phyloP scores from a whole-genome alignment of 2,329 filamentous ascomycete species.

The Fusarium subtropicale region DNA sequence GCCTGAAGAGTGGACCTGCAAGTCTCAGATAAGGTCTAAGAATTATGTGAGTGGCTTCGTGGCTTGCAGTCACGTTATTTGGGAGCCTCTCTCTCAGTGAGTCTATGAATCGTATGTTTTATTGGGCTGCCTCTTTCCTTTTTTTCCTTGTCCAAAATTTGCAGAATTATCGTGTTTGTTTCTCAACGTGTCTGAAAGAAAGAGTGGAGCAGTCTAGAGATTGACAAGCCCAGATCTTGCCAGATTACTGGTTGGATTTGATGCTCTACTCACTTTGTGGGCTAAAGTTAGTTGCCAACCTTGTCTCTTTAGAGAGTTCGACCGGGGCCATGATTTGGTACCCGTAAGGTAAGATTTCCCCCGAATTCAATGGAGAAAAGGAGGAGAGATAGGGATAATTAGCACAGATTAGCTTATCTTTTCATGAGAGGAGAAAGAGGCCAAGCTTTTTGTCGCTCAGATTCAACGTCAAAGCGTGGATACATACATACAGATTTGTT shows the following conservation, averaged over 20 bases:
- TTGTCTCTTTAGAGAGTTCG: neutral
- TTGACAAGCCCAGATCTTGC: neutral
- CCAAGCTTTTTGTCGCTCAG: neutral
- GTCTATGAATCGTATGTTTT: neutral
- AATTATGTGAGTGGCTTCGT: conserved; percentile 21
- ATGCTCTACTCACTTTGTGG: neutral
- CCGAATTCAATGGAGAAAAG: neutral
- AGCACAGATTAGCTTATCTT: neutral
- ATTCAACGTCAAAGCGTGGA: neutral
- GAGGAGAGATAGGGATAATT: neutral
- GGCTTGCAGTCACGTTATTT: conserved; percentile 32
- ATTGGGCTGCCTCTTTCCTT: neutral
- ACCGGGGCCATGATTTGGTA: conserved; percentile 3
- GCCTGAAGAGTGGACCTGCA: conserved; percentile 31
- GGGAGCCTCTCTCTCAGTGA: conserved; percentile 1
- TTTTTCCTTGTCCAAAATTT: neutral
- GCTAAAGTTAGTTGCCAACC: neutral
- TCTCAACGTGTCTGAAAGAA: conserved; percentile 1
- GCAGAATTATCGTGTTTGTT: neutral
- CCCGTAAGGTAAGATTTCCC: neutral
- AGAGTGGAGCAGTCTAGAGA: conserved; percentile 17
- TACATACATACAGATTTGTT: neutral
- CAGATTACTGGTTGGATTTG: neutral
- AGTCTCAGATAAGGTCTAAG: conserved; percentile 14
- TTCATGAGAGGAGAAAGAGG: neutral